Evolutionary conservation across 495 filamentous ascomycete genomes (phyloP).

Genomic region (Xylaria scruposa): DNA sequence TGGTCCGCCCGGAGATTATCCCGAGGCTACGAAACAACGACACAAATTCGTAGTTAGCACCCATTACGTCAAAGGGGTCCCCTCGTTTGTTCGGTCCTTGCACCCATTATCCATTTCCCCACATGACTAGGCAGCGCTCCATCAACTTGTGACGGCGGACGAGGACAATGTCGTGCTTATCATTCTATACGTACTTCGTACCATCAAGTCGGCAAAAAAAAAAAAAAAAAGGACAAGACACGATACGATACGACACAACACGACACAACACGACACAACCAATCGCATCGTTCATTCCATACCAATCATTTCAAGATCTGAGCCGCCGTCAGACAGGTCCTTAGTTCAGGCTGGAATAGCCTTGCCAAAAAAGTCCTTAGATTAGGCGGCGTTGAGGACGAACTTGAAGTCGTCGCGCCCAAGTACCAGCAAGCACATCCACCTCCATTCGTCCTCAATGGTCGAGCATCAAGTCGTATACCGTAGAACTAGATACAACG

Average conservation of each 20-base stretch:
- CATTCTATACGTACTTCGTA: neutral
- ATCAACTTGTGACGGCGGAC: slow-evolving; percentile 18
- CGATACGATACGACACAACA: too few species aligned
- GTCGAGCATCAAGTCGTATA: slow-evolving; percentile 1
- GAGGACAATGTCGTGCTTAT: slow-evolving; percentile 18
- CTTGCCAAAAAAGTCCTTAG: neutral
- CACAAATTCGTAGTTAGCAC: neutral
- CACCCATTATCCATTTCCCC: slow-evolving; percentile 20
- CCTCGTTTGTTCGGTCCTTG: slow-evolving; percentile 14
- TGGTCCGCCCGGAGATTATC: slow-evolving; percentile 18
- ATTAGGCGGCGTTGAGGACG: neutral
- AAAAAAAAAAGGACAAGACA: neutral
- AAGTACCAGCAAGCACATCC: neutral
- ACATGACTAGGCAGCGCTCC: slow-evolving; percentile 13
- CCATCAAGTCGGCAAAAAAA: neutral
- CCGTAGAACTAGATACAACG: slow-evolving; percentile 3
- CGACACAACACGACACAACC: too few species aligned
- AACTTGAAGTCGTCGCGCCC: neutral
- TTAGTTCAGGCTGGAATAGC: slow-evolving; percentile 4
- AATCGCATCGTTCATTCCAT: neutral
- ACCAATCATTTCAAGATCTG: neutral
- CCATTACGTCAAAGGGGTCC: slow-evolving; percentile 24
- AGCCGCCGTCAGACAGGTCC: neutral
- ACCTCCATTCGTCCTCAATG: neutral
- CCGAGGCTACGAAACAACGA: slow-evolving; percentile 21